These are phyloP conservation scores for Debaryomyces nepalensis DNA, from an alignment of 1,139 yeast species.

Conservation along the genomic window DNA sequence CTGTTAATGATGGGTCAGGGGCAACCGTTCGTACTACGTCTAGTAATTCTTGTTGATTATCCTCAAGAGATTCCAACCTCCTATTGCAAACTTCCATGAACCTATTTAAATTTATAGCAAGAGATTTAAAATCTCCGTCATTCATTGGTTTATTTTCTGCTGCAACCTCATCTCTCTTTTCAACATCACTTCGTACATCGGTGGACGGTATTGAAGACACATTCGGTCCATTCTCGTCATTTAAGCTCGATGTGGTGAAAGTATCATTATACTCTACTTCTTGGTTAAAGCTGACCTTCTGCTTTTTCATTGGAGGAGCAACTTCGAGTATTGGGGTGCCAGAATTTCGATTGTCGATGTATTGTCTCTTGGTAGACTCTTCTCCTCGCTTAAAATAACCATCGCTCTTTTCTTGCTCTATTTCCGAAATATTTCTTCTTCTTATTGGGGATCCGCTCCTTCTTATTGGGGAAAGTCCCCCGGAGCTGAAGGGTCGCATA, in stretches of 20 bases:
- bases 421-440: constrained; percentile 34
- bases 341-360: not conserved
- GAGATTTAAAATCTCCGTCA: too few relatives aligned
- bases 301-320: constrained; percentile 2
- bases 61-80: constrained; percentile 8
- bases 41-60: constrained; percentile 4
- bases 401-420: constrained; percentile 24
- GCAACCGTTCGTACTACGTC: not conserved
- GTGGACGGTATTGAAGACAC: not conserved
- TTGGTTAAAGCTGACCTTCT: constrained; percentile 11
- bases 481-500: constrained; percentile 5
- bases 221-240: not conserved
- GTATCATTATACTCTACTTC: constrained; percentile 11
- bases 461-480: constrained; percentile 32
- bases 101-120: not conserved
- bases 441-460: constrained; percentile 45
- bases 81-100: constrained; percentile 2
- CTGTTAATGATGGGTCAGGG: not conserved
- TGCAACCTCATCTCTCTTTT: not conserved
- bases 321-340: not conserved
- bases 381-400: constrained; percentile 14
- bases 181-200: not conserved
- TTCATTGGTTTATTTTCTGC: not conserved
- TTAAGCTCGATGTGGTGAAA: constrained; percentile 1
- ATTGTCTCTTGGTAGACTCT: not conserved